Evolutionary conservation across 2,329 filamentous ascomycete species (phyloP).

Genomic region (Cryphonectria carpinicola): DNA sequence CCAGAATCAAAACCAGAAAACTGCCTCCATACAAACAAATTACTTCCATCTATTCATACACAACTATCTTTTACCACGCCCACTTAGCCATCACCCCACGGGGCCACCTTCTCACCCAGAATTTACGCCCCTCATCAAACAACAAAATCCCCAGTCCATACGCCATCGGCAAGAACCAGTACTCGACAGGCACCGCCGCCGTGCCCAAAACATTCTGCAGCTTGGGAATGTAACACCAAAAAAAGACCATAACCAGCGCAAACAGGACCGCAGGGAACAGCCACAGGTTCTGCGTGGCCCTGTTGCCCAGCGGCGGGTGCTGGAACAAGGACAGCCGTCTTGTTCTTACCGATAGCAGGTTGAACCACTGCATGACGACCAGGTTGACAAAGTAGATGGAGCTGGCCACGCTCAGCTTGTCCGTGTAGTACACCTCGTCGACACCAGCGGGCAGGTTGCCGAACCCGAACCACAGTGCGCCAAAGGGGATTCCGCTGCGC

Average conservation of each 20-base stretch:
- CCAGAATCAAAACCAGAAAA: too few species aligned
- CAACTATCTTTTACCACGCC: constrained; percentile 58
- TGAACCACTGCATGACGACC: constrained; percentile 83
- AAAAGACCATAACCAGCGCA: constrained; percentile 68
- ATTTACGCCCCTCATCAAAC: constrained; percentile 71
- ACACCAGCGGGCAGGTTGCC: constrained; percentile 55
- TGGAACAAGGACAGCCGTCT: constrained; percentile 70
- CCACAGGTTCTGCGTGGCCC: constrained; percentile 66
- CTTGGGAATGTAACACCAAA: constrained; percentile 70
- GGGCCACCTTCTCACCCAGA: constrained; percentile 62
- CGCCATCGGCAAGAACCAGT: constrained; percentile 77
- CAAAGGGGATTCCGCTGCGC: constrained; percentile 67
- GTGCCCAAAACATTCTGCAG: constrained; percentile 67
- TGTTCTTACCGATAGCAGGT: constrained; percentile 70
- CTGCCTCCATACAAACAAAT: too few species aligned
- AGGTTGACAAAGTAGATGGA: constrained; percentile 81
- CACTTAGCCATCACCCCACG: constrained; percentile 59
- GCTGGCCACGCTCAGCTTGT: constrained; percentile 65
- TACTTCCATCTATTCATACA: too few species aligned
- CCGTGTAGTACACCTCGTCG: constrained; percentile 56
- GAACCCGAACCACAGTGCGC: constrained; percentile 69
- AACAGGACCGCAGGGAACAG: constrained; percentile 74
- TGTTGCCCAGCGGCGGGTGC: constrained; percentile 70
- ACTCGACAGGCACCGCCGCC: constrained; percentile 66
- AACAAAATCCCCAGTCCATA: constrained; percentile 69